These are phyloP conservation scores for Coemansia sp. DNA, from an alignment of 192 early-diverging fungal genomes.

Conservation along the genomic window DNA sequence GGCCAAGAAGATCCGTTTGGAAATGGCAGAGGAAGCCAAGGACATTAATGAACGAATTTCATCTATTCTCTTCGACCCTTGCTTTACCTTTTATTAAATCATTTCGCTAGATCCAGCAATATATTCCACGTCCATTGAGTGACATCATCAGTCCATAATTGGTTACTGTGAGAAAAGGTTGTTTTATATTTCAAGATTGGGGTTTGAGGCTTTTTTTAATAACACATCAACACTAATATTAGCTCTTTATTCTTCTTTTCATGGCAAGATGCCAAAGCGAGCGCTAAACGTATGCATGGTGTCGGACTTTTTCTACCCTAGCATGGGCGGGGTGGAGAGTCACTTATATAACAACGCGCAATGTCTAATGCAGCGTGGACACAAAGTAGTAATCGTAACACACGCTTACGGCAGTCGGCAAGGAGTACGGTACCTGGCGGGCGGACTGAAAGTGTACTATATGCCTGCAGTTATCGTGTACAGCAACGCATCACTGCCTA, in stretches of 20 bases:
- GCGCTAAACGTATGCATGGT: conserved; percentile 72
- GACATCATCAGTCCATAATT: no score
- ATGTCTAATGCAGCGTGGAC: conserved; percentile 85
- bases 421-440: conserved; percentile 89
- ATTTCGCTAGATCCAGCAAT: background rate
- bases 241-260: background rate
- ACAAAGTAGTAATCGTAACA: conserved; percentile 95
- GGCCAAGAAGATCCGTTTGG: conserved; percentile 40
- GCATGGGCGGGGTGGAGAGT: conserved; percentile 93
- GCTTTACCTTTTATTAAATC: background rate
- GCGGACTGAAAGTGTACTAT: conserved; percentile 96
- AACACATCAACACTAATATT: background rate
- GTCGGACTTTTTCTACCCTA: conserved; percentile 98
- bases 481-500: conserved; percentile 88
- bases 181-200: no score
- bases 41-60: background rate
- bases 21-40: background rate
- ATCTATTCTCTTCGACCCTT: background rate
- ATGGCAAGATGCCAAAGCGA: conserved; percentile 14
- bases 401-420: conserved; percentile 81
- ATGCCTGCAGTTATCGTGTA: conserved; percentile 82
- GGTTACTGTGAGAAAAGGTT: no score
- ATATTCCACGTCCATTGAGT: background rate
- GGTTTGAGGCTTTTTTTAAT: no score
- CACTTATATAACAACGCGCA: conserved; percentile 93